Evolutionary conservation across 1,139 yeast species (phyloP), one percentile per base, ranked within the genome.

Genomic region (Candida anutae): DNA sequence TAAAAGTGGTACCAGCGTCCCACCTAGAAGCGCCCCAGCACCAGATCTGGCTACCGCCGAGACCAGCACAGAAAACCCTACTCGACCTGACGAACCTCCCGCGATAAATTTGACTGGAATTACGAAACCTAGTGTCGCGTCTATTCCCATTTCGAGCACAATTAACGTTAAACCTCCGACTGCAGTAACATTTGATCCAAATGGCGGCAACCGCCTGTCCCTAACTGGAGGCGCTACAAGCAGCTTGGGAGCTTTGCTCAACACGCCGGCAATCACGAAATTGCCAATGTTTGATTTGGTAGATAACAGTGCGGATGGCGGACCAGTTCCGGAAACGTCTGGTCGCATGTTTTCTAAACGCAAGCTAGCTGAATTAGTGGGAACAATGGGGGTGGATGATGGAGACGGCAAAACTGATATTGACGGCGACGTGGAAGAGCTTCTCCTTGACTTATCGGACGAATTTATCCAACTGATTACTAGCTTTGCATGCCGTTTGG

Each of bases 361-460:
- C 29, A 90, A 90, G 48, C 64, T 90, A 36, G 70, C 83, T 31
- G 98, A 90, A 47, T 63, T 90, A 36, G 93, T 90, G 5, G 76
- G 78, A 41, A 74, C 83, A 3, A 83, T 87, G 6, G 87, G 88
- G 5, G 74, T 79, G 4, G 88, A 82, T 50, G 87, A 82, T 51
- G 88, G 90, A 16, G 93, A 84, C 43, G 87, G 94, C 4, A 90
- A 84, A 43, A 82, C 94, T 6, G 72, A 73, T n/a, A 80, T 90
- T 31, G 97, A 88, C 50, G 96, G 96, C 17, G 96, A 90, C 53
- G 97, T 88, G 11, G 97, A 90, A 51, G 96, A 88, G 41, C 58
- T 88, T 23, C 60, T 90, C 27, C 64, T 93, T 27, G 98, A 93
- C 51, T 63, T 90, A 34, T 97, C 98, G 0, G 99, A 93, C 50